phyloP scores from a whole-genome alignment of 176 grass and related monocot genomes.

The sorghum (Sorghum bicolor) region Sorghum_bicolor_NCBIv3 NC_012878.2:42400001-42400500 shows the following conservation, averaged over 20 bases:
- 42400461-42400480: background rate
- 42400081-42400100: background rate
- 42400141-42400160: background rate
- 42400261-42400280: constrained; percentile 63
- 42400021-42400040: background rate
- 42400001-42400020: background rate
- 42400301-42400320: constrained; percentile 33
- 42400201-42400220: constrained; percentile 12
- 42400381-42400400: background rate
- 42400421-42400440: background rate
- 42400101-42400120: constrained; percentile 5
- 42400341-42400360: background rate
- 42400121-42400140: background rate
- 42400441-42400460: background rate
- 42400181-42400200: background rate
- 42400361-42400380: background rate
- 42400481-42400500: background rate
- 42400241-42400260: constrained; percentile 88
- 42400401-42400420: background rate
- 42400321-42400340: background rate
- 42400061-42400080: constrained; percentile 11
- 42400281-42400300: constrained; percentile 90
- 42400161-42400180: background rate
- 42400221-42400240: constrained; percentile 78
- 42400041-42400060: constrained; percentile 6